A percentile compares a stretch with the other conserved stretches of the same genome.
phyloP scores from a whole-genome alignment of 106 monocot genomes.

The Dendrobium officinale region DNA sequence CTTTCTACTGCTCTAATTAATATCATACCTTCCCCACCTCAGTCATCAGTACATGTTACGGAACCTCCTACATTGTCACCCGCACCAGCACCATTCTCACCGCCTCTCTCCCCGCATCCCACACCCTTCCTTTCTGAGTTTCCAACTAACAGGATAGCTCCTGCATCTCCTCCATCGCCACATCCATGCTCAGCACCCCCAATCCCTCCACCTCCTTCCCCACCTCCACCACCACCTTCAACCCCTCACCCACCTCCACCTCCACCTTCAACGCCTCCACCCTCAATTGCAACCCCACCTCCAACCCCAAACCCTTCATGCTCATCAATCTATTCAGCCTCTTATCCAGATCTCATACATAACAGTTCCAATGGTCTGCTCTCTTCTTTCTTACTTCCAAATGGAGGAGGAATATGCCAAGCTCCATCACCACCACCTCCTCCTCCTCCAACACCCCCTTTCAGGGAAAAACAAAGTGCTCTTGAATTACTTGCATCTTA shows the following conservation, averaged over 20 bases:
- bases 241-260: too few species aligned
- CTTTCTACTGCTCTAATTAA: background rate
- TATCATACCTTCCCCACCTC: background rate
- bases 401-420: background rate
- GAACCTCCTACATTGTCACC: background rate
- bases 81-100: slow-evolving; percentile 2
- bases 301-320: background rate
- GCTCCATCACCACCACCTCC: slow-evolving; percentile 20
- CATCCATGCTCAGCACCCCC: background rate
- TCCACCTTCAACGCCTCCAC: slow-evolving; percentile 13
- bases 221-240: background rate
- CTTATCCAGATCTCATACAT: background rate
- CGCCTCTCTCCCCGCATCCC: background rate
- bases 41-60: background rate
- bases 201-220: slow-evolving; percentile 3
- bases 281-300: background rate
- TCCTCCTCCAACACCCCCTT: slow-evolving; percentile 20
- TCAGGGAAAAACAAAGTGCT: slow-evolving; percentile 4
- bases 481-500: slow-evolving; percentile 7
- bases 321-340: background rate
- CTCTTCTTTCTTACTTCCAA: background rate
- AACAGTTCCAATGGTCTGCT: background rate
- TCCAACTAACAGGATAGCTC: background rate
- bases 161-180: background rate
- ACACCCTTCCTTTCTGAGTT: background rate